phyloP scores from a whole-genome alignment of 768 basidiomycete species.

The Kwoniella dejecticola region DNA sequence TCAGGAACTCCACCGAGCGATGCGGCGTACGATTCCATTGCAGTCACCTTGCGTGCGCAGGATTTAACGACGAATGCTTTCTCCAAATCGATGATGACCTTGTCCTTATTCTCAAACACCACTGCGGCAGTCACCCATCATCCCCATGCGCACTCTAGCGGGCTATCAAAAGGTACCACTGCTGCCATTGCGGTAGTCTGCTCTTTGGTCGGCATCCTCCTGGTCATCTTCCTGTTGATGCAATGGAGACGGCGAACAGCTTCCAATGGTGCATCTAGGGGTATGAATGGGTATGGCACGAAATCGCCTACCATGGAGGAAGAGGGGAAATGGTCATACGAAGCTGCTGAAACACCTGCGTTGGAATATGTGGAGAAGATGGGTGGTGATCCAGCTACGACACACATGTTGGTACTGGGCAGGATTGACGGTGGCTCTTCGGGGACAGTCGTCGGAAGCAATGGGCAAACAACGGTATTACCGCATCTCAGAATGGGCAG shows the following conservation, averaged over 20 bases:
- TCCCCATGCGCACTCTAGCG: slow-evolving; percentile 11
- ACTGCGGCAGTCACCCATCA: slow-evolving; percentile 2
- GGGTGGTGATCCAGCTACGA: slow-evolving; percentile 27
- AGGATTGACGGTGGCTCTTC: slow-evolving; percentile 7
- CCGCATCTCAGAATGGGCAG: slow-evolving; percentile 7
- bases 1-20: slow-evolving; percentile 63
- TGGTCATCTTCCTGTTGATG: slow-evolving; percentile 6
- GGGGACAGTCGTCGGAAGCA: slow-evolving; percentile 5
- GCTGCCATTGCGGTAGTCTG: slow-evolving; percentile 14
- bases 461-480: background rate
- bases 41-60: slow-evolving; percentile 15
- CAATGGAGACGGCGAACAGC: slow-evolving; percentile 2
- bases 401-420: slow-evolving; percentile 21
- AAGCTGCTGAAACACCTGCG: slow-evolving; percentile 28
- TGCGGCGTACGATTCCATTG: slow-evolving; percentile 34
- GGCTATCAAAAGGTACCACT: slow-evolving; percentile 11
- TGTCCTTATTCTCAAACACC: slow-evolving; percentile 22
- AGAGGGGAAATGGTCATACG: slow-evolving; percentile 21
- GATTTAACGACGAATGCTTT: slow-evolving; percentile 33
- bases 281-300: background rate
- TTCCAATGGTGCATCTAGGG: background rate
- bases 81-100: slow-evolving; percentile 23
- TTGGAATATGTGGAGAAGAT: slow-evolving; percentile 29
- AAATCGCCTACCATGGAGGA: background rate
- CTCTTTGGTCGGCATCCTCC: slow-evolving; percentile 10